Base-by-base conservation (phyloP, 1,139 yeast genomes). In the Sugiyamaella novakii region DNA sequence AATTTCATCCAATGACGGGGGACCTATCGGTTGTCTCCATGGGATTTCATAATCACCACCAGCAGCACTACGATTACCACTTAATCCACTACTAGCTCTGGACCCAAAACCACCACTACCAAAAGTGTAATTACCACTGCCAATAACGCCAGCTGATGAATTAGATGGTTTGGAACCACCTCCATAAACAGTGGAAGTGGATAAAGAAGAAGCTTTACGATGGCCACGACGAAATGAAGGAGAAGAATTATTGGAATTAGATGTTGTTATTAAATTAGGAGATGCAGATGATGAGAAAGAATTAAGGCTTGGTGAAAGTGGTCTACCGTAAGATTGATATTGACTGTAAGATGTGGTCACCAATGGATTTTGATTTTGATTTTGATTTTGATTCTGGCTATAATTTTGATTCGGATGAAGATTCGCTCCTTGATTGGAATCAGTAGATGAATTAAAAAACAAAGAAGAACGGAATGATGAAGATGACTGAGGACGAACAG, bases 1-100 rank as follows among this genome's bases (percentile, higher is more conserved):
- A 28, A 62, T 51, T 42, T 62, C 64, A 25, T 65, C 69, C 35
- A 64, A 40, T 5, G 68, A 61, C 2, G 69, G 69, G 3, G 68
- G 68, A 3, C 68, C 68, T 21, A 53, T 27, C 5, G 69, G 69
- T 47, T 65, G 68, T 5, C 69, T 56, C 30, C 55, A 41, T 3
- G 69, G 69, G 4, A 61, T 55, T 31, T 57, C 60, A 24, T 51
- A 51, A 21, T 57, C 60, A 10, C 50, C 50, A 35, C 33, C 35
- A 18, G 31, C 24, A 3, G 35, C 40, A 29, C 22, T 37, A 11
- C 48, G 43, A 21, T 27, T 33, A 12, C 43, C 38, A 24, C 39
- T 19, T 21, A 45, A 25, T 6, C 39, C 48, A 21, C 42, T 36
- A 19, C 34, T 27, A 3, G 31, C 22, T 22, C 48, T 11, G 24